These are phyloP conservation scores for Ustilago nuda DNA, from an alignment of 1,284 basidiomycete genomes.

Conservation along the genomic window DNA sequence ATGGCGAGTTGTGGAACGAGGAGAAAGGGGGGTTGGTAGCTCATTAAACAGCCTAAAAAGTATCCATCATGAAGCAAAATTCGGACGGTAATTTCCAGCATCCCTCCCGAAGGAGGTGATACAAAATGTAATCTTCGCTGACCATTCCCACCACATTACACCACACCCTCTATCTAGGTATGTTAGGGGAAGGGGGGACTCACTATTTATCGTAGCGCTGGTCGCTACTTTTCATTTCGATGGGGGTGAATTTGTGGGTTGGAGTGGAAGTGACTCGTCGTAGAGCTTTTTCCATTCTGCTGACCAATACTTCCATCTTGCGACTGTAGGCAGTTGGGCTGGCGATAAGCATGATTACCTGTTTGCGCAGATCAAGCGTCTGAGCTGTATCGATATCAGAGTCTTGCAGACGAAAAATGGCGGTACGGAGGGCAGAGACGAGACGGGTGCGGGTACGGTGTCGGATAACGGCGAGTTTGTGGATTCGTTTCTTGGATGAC, in stretches of 20 bases:
- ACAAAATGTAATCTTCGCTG: conserved; percentile 44
- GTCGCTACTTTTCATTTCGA: background rate
- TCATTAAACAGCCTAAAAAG: conserved; percentile 63
- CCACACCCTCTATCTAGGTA: background rate
- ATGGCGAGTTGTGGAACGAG: too few species aligned
- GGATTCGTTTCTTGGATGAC: conserved; percentile 55
- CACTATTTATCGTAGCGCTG: conserved; percentile 14
- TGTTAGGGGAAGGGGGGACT: conserved; percentile 1
- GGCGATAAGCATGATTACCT: conserved; percentile 28
- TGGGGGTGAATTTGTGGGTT: background rate
- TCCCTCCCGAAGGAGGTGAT: conserved; percentile 23
- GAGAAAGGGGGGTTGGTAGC: conserved; percentile 11
- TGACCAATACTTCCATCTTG: conserved; percentile 21
- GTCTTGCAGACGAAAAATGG: conserved; percentile 14
- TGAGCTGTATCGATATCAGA: background rate
- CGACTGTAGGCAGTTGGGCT: conserved; percentile 16
- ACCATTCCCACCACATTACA: background rate
- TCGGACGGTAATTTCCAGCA: conserved; percentile 68
- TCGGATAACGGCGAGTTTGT: conserved; percentile 60
- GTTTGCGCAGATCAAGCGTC: conserved; percentile 11
- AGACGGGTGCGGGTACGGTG: conserved; percentile 46
- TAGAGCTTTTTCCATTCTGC: conserved; percentile 19
- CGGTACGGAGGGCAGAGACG: conserved; percentile 40
- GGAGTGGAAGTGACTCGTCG: background rate
- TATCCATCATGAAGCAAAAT: conserved; percentile 58